Evolutionary conservation across 2,329 filamentous ascomycete species (phyloP).

Genomic region (Exophiala aquamarina): DNA sequence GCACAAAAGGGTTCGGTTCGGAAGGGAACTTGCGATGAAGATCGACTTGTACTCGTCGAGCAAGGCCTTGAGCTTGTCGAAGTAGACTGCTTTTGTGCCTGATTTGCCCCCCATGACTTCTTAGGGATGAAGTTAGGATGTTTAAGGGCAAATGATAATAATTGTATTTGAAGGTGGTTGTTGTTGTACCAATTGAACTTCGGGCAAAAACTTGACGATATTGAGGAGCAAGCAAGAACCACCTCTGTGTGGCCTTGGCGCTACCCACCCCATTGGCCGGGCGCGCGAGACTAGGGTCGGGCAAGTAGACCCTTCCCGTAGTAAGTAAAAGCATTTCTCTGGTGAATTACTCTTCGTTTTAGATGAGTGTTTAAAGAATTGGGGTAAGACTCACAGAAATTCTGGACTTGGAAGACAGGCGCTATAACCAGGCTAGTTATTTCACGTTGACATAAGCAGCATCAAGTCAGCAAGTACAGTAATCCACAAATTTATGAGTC

Average conservation of each 20-base stretch:
- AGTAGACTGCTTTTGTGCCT: conserved; percentile 92
- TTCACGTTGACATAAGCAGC: too few relatives aligned
- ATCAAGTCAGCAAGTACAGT: too few relatives aligned
- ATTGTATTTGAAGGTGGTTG: conserved; percentile 25
- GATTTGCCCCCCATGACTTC: conserved; percentile 99
- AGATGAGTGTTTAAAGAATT: too few relatives aligned
- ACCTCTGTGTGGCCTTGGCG: neutral
- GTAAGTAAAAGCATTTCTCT: too few relatives aligned
- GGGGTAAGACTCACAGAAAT: too few relatives aligned
- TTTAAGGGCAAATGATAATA: conserved; percentile 72
- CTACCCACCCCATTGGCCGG: too few relatives aligned
- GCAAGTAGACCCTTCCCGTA: too few relatives aligned
- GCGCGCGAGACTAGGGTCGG: too few relatives aligned
- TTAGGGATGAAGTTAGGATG: conserved; percentile 93
- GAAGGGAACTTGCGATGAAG: conserved; percentile 69
- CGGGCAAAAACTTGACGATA: conserved; percentile 2
- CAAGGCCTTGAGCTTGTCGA: conserved; percentile 98
- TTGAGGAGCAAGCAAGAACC: neutral
- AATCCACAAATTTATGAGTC: too few relatives aligned
- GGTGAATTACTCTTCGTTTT: too few relatives aligned
- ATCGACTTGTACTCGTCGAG: conserved; percentile 95
- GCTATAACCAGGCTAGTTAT: too few relatives aligned
- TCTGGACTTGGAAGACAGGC: too few relatives aligned
- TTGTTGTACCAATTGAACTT: neutral
- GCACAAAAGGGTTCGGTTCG: neutral